These are phyloP conservation scores for Geotrichum citri-aurantii DNA, from an alignment of 1,139 yeast species.

Conservation along the genomic window DNA sequence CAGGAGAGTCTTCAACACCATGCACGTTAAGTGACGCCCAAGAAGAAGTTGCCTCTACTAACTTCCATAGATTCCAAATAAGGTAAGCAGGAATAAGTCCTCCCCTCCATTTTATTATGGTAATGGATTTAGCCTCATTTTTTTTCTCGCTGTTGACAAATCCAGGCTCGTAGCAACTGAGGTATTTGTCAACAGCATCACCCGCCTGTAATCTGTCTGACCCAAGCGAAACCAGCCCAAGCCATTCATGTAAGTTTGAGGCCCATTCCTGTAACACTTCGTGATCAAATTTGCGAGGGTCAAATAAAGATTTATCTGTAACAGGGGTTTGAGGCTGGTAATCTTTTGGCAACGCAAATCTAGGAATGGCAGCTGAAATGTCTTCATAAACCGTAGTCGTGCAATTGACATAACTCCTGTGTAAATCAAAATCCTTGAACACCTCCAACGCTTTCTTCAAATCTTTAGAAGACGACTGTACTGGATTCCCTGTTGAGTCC, in stretches of 20 bases:
- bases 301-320: not conserved
- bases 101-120: conserved; percentile 19
- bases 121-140: conserved; percentile 12
- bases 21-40: conserved; percentile 28
- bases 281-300: conserved; percentile 5
- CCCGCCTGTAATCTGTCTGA: conserved; percentile 21
- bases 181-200: conserved; percentile 25
- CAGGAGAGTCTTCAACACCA: conserved; percentile 32
- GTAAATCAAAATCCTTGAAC: not conserved
- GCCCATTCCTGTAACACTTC: conserved; percentile 33
- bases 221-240: conserved; percentile 27
- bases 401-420: conserved; percentile 1
- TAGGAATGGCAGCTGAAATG: conserved; percentile 17
- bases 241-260: conserved; percentile 31
- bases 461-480: not conserved
- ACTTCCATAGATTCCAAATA: conserved; percentile 19
- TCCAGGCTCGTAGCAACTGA: conserved; percentile 26
- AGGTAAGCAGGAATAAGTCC: conserved; percentile 23
- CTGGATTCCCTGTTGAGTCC: not conserved
- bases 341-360: conserved; percentile 17
- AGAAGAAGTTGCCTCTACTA: not conserved
- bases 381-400: conserved; percentile 12
- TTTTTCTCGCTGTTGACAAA: conserved; percentile 4
- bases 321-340: not conserved
- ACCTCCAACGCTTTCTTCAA: conserved; percentile 2